These are phyloP conservation scores for Selenicereus undatus DNA, from an alignment of 148 eudicot genomes.

Conservation along the genomic window DNA sequence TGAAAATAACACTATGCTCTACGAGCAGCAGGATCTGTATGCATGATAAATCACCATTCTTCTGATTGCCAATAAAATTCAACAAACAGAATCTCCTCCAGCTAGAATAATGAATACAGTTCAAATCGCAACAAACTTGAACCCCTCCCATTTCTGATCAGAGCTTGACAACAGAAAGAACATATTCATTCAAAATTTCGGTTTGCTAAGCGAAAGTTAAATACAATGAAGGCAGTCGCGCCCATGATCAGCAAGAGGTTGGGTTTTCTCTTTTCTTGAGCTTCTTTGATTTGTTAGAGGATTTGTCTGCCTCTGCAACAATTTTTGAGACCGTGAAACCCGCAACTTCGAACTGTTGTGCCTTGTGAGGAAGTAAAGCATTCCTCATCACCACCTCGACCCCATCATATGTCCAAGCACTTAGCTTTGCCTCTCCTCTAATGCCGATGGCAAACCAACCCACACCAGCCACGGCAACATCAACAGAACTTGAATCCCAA, in stretches of 20 bases:
- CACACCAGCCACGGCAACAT: conserved; percentile 77
- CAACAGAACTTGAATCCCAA: conserved; percentile 77
- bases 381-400: conserved; percentile 59
- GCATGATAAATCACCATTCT: no score
- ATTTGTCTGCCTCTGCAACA: conserved; percentile 67
- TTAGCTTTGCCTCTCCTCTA: conserved; percentile 64
- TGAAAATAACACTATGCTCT: background rate
- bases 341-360: conserved; percentile 59
- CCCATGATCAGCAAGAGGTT: background rate
- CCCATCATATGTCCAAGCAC: conserved; percentile 93
- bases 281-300: conserved; percentile 34
- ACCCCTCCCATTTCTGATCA: background rate
- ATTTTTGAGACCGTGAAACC: conserved; percentile 84
- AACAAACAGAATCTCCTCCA: background rate
- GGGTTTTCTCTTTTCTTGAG: conserved; percentile 35
- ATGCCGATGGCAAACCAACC: conserved; percentile 97
- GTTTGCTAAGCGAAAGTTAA: no score
- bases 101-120: background rate
- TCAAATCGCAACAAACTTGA: background rate
- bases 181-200: no score
- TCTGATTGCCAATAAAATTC: background rate
- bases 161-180: no score
- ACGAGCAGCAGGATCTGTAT: no score
- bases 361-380: conserved; percentile 65
- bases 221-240: no score